These are phyloP conservation scores for Talaromyces albobiverticillius DNA, from an alignment of 2,329 filamentous ascomycete species.

Conservation along the genomic window DNA sequence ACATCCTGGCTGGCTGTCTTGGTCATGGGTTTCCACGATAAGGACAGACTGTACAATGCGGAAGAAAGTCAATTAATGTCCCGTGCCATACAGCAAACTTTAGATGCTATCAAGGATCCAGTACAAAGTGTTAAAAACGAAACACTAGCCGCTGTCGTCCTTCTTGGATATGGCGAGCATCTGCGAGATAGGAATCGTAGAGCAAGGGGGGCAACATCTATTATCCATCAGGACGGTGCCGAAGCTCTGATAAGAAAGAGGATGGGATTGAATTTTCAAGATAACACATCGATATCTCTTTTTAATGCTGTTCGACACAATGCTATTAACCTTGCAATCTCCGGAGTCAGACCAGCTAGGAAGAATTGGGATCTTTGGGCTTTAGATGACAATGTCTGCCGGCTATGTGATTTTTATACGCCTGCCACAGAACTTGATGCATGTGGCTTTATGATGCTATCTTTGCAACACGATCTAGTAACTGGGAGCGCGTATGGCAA, in stretches of 20 bases:
- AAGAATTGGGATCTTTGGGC: constrained; percentile 12
- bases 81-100: neutral
- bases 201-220: neutral
- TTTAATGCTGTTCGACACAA: constrained; percentile 13
- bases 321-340: constrained; percentile 6
- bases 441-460: constrained; percentile 4
- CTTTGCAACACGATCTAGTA: neutral
- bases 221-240: constrained; percentile 11
- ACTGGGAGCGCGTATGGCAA: neutral
- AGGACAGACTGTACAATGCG: neutral
- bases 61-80: neutral
- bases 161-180: constrained; percentile 11
- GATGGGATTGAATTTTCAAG: constrained; percentile 10
- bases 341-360: neutral
- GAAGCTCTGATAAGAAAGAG: constrained; percentile 12
- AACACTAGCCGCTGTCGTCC: constrained; percentile 7
- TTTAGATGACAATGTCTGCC: neutral
- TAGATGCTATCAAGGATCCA: neutral
- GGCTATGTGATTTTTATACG: constrained; percentile 14
- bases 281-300: constrained; percentile 7
- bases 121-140: constrained; percentile 4
- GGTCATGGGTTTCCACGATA: neutral
- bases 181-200: neutral
- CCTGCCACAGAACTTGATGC: constrained; percentile 13
- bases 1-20: constrained; percentile 13